Conservation (phyloP, 1,139 yeast species). For the Candida sp. region DNA sequence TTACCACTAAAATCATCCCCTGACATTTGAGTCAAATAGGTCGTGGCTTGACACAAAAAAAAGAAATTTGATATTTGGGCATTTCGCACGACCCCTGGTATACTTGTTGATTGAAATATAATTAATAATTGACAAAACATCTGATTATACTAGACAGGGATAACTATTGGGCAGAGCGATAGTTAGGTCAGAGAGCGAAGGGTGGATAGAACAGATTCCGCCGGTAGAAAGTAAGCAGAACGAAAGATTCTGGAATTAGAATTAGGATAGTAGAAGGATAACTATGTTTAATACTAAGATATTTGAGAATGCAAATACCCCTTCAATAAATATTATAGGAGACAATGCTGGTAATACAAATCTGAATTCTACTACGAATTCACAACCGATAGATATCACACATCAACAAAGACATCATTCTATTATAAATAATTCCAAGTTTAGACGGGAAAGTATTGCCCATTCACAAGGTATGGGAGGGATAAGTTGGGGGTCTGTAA, state of each 20-base stretch:
- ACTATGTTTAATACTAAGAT: conserved; percentile 32
- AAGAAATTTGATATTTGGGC: background rate
- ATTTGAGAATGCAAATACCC: conserved; percentile 18
- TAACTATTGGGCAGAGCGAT: background rate
- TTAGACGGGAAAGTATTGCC: conserved; percentile 86
- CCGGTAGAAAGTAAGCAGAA: background rate
- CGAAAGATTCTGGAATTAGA: background rate
- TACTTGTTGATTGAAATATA: background rate
- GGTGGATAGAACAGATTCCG: background rate
- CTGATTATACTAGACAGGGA: background rate
- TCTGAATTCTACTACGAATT: conserved; percentile 9
- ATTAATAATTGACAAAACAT: background rate
- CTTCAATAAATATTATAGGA: background rate
- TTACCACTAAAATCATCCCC: background rate
- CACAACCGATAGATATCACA: conserved; percentile 48
- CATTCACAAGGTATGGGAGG: conserved; percentile 99
- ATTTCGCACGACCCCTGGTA: background rate
- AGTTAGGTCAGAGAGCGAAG: background rate
- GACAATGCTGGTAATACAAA: conserved; percentile 2
- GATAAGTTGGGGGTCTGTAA: conserved; percentile 95
- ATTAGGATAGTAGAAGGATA: background rate
- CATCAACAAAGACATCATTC: conserved; percentile 39
- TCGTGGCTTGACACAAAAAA: background rate
- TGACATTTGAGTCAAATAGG: background rate
- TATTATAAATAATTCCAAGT: conserved; percentile 29